Conservation (phyloP, 306 rosid species). For the Echinosophora koreensis region DNA sequence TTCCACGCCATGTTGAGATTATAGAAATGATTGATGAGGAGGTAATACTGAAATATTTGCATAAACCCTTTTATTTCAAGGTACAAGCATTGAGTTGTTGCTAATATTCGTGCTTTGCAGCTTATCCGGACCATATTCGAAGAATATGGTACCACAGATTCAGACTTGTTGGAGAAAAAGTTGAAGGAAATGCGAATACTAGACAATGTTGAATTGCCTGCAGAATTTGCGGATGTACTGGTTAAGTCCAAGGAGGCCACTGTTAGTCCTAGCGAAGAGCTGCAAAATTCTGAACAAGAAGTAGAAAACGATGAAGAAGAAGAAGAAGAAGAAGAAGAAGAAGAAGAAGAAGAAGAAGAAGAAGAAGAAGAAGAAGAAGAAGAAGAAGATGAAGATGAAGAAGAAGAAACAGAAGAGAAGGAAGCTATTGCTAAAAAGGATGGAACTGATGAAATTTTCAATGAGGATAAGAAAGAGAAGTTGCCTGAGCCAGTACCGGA, state of each 20-base stretch:
- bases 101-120: slow-evolving; percentile 64
- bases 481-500: slow-evolving; percentile 67
- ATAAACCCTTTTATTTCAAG: slow-evolving; percentile 8
- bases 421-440: slow-evolving; percentile 53
- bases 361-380: slow-evolving; percentile 18
- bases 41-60: slow-evolving; percentile 57
- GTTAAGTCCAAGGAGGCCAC: slow-evolving; percentile 60
- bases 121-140: slow-evolving; percentile 71
- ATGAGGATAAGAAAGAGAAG: slow-evolving; percentile 55
- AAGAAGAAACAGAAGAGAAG: slow-evolving; percentile 21
- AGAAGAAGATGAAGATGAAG: slow-evolving; percentile 30
- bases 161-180: slow-evolving; percentile 69
- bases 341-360: slow-evolving; percentile 39
- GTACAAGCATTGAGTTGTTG: slow-evolving; percentile 36
- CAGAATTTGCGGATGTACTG: slow-evolving; percentile 65
- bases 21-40: slow-evolving; percentile 91
- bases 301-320: slow-evolving; percentile 26
- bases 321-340: slow-evolving; percentile 37
- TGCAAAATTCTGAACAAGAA: slow-evolving; percentile 52
- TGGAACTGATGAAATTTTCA: slow-evolving; percentile 49
- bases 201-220: slow-evolving; percentile 92
- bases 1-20: slow-evolving; percentile 96
- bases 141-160: slow-evolving; percentile 76
- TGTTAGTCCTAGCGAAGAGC: slow-evolving; percentile 50
- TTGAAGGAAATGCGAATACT: slow-evolving; percentile 90